Evolutionary conservation across 2,329 filamentous ascomycete species (phyloP).

Genomic region (Penicillium vulpinum): DNA sequence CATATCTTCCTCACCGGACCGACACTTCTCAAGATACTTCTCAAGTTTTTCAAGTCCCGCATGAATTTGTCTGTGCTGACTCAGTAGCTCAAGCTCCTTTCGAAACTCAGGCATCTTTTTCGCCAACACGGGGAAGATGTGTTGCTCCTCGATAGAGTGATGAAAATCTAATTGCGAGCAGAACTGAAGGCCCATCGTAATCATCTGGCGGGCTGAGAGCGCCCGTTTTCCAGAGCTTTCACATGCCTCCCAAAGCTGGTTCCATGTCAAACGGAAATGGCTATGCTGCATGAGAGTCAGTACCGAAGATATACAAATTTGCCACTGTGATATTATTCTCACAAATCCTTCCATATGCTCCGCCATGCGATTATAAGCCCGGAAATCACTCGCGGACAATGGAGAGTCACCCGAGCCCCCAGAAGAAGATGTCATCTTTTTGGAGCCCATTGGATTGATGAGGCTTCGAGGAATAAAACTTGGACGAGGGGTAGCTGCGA

Average conservation of each 20-base stretch:
- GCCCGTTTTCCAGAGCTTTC: conserved; percentile 55
- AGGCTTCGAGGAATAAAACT: neutral
- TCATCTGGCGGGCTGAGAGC: conserved; percentile 68
- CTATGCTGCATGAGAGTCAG: conserved; percentile 59
- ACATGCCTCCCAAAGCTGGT: conserved; percentile 66
- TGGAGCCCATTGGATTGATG: conserved; percentile 6
- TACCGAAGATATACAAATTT: neutral
- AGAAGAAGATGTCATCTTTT: neutral
- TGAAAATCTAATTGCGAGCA: conserved; percentile 69
- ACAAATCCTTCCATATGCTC: conserved; percentile 75
- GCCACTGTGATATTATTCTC: conserved; percentile 30
- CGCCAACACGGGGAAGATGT: conserved; percentile 78
- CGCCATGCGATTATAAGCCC: conserved; percentile 69
- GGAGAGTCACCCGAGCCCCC: conserved; percentile 37
- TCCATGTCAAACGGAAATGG: conserved; percentile 75
- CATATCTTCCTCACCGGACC: conserved; percentile 61
- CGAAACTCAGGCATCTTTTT: conserved; percentile 76
- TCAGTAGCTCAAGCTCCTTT: conserved; percentile 64
- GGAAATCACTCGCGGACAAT: conserved; percentile 66
- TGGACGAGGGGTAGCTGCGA: conserved; percentile 4
- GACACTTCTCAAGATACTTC: conserved; percentile 64
- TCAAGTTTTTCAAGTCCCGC: conserved; percentile 68
- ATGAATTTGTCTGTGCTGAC: conserved; percentile 79
- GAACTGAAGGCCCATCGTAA: conserved; percentile 69
- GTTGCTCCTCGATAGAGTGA: conserved; percentile 78